A percentile compares a stretch with the other conserved stretches of the same genome.
These are phyloP conservation scores for Ascochyta pisi DNA, from an alignment of 2,329 filamentous ascomycete genomes.

Conservation along the genomic window DNA sequence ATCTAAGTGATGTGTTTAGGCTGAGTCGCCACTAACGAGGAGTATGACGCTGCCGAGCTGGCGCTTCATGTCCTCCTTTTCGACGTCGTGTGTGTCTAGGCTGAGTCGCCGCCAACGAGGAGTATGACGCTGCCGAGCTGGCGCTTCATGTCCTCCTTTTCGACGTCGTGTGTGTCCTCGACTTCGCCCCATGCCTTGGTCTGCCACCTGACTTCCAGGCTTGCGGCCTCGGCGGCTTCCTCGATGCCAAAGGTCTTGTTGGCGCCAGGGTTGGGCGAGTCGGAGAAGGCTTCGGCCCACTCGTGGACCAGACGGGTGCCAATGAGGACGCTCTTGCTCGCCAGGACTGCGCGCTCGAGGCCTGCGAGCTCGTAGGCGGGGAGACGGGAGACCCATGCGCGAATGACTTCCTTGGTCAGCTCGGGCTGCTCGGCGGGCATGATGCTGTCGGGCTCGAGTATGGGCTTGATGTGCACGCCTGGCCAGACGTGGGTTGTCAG, in stretches of 20 bases:
- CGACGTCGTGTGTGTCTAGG: conserved; percentile 68
- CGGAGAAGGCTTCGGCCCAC: conserved; percentile 79
- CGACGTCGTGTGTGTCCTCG: conserved; percentile 96
- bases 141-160: conserved; percentile 84
- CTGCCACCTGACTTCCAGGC: conserved; percentile 89
- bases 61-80: conserved; percentile 84
- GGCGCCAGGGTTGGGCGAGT: conserved; percentile 54
- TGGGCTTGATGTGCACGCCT: conserved; percentile 76
- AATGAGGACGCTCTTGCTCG: conserved; percentile 84
- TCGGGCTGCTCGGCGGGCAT: conserved; percentile 75
- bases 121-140: conserved; percentile 89
- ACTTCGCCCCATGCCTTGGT: conserved; percentile 93
- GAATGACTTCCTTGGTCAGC: conserved; percentile 77
- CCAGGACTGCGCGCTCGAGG: conserved; percentile 81
- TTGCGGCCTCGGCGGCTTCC: conserved; percentile 78
- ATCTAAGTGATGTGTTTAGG: conserved; percentile 1
- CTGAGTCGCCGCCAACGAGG: conserved; percentile 64
- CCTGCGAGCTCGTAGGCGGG: conserved; percentile 83
- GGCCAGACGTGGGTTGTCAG: conserved; percentile 81
- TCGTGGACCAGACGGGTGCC: conserved; percentile 80
- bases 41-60: conserved; percentile 89
- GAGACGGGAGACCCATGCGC: conserved; percentile 76
- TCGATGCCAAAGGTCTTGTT: conserved; percentile 74
- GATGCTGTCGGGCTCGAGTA: conserved; percentile 81
- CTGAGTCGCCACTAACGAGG: conserved; percentile 64